Base-by-base conservation (phyloP, 2,329 filamentous ascomycete genomes). In the Teratosphaeria zuluensis region DNA sequence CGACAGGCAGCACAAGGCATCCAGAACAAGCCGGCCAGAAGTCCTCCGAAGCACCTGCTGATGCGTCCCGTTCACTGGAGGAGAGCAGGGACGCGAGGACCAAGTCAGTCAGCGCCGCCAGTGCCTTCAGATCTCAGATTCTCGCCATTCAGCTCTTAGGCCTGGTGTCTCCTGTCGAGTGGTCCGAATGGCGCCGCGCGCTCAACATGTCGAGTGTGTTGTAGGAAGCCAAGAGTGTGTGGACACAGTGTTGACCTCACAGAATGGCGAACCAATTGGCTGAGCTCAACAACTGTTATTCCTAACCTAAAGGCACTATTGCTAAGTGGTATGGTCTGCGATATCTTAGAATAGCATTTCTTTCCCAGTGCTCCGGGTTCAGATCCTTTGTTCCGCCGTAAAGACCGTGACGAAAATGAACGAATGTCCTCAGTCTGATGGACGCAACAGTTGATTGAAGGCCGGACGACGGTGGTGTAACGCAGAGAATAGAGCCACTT, bases 401-500 rank as follows among this genome's bases (percentile, higher is more conserved):
- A 14, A 24, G 33, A 28, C 14, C 24, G 38, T 14, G 31, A 54
- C 21, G 53, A 30, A 21, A 35, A 21, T 9, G 38, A 30, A 16
- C 31, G 31, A 32, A 46, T 30, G 35, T 30, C 51, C 14, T 38
- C 54, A 53, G 38, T 58, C 21, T 24, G 32, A 31, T 55, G 19
- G 30, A 28, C 30, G n/a, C 19, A 42, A 54, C 16, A 24, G 42
- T n/a, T 5, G 35, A 21, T 21, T 33, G 33, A 42, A 32, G 19
- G 35, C 30, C 54, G 55, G n/a, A 58, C 56, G 59, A 53, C 55
- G 33, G 56, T 51, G 51, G 35, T 38, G 56, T 33, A 58, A 59
- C 56, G 28, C 51, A 46, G 21, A 58, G 54, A 56, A 61, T 54
- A 61, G 63, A 55, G 54, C 46, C 53, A 61, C 58, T 51, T 52